phyloP scores from a whole-genome alignment of 2,329 filamentous ascomycete species.

The Alternaria sp. region DNA sequence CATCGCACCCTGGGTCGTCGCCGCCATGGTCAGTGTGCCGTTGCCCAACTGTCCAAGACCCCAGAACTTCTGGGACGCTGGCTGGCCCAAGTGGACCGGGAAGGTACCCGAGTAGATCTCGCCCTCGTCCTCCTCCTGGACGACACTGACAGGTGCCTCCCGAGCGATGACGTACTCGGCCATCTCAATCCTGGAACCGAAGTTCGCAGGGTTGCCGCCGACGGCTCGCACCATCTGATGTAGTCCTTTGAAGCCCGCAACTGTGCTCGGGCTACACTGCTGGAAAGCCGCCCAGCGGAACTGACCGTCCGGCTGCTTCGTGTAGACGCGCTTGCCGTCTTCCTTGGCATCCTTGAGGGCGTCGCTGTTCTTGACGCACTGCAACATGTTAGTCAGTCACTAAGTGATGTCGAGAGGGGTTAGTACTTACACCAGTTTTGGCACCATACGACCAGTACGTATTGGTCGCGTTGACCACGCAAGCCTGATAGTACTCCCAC shows the following conservation, averaged over 20 bases:
- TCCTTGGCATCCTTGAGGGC: neutral
- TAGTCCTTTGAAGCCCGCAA: neutral
- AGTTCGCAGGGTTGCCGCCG: neutral
- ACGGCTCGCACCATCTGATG: neutral
- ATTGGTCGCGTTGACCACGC: neutral
- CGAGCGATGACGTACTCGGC: neutral
- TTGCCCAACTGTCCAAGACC: neutral
- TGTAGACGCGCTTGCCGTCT: neutral
- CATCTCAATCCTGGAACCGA: neutral
- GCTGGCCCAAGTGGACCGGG: neutral
- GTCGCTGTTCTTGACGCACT: neutral
- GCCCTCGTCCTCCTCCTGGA: neutral
- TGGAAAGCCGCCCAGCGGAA: neutral
- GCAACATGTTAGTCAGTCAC: neutral
- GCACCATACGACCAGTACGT: conserved; percentile 1
- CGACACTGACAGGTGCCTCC: neutral
- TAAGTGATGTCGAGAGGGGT: neutral
- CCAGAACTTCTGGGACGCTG: neutral
- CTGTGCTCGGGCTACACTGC: neutral
- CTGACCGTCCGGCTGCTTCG: neutral
- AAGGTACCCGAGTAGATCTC: neutral
- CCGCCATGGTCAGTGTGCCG: neutral
- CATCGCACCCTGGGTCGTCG: neutral
- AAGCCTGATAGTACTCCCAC: neutral
- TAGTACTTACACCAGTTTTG: neutral